Evolutionary conservation across 805 yeast species (phyloP).

Genomic region (Saccharomycopsis fodiens): DNA sequence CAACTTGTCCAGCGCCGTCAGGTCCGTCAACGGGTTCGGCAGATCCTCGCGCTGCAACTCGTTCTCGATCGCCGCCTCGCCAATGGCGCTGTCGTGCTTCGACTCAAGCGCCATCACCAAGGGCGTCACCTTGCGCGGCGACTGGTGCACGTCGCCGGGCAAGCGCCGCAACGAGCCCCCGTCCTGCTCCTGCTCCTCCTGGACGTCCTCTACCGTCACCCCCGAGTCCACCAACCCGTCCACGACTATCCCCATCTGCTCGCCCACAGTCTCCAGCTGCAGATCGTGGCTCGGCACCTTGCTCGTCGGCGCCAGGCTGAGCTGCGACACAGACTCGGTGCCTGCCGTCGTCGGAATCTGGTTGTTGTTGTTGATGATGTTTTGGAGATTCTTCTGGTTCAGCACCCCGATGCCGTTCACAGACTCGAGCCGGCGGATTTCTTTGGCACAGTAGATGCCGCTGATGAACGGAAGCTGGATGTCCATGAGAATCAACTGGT

Average conservation of each 20-base stretch:
- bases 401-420: conserved; percentile 62
- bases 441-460: conserved; percentile 92
- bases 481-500: conserved; percentile 93
- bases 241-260: neutral
- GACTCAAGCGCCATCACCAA: neutral
- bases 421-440: conserved; percentile 77
- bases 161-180: neutral
- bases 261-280: neutral
- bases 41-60: conserved; percentile 21
- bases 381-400: conserved; percentile 9
- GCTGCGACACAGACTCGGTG: too few species aligned
- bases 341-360: conserved; percentile 23
- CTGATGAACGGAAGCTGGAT: conserved; percentile 94
- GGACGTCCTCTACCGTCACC: neutral
- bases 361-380: neutral
- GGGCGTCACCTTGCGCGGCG: neutral
- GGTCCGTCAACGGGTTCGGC: conserved; percentile 22
- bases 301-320: neutral
- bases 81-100: conserved; percentile 18
- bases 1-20: conserved; percentile 38
- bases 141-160: neutral
- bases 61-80: conserved; percentile 30
- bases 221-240: neutral
- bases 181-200: neutral
- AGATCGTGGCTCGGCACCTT: neutral